Evolutionary conservation across 1,284 basidiomycete genomes (phyloP), one percentile per base, ranked within the genome.

Genomic region (Marasmius fiardii): DNA sequence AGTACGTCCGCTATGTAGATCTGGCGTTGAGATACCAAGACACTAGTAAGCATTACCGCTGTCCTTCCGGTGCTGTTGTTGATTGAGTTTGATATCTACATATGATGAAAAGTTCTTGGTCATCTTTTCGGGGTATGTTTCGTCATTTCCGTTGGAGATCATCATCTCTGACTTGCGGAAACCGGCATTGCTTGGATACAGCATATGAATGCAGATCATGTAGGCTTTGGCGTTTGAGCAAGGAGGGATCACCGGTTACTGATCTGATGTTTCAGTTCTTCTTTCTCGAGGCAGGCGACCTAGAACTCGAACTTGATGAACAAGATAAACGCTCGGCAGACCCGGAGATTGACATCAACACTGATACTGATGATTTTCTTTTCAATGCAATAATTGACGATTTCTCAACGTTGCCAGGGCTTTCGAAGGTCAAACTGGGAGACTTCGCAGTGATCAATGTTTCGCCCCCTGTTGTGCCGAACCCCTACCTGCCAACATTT

Each of bases 11-110:
- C 51, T 98, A 95, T 68, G 86, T 85, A 23, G 92, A 95, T 67
- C 72, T 96, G 54, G 80, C 89, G 18, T 73, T 96, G 58, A 76
- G 90, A 55, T 96, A 83, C 71, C 93, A 96, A 69, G 93, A 95
- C 69, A 95, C 92, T 6, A 90, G 56, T 57, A 20, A 43, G 55
- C 28, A 18, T 45, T 47, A 11, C n/a, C 26, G 43, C 31, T 33
- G 47, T 49, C 28, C 7, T 1, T 12, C 12, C 44, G 7, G 16
- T 45, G 43, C 33, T 53, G 51, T 52, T 53, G 41, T 24, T 53
- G 28, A 44, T 43, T 20, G 39, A 20, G 12, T 52, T 43, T 20
- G 23, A 6, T 48, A 21, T 24, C 23, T 2, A 31, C 44, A 18
- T 10, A 24, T 18, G 26, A n/a, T 33, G 31, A 21, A 14, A 34